phyloP scores from a whole-genome alignment of 805 yeast species.

The Candida anglica region DNA sequence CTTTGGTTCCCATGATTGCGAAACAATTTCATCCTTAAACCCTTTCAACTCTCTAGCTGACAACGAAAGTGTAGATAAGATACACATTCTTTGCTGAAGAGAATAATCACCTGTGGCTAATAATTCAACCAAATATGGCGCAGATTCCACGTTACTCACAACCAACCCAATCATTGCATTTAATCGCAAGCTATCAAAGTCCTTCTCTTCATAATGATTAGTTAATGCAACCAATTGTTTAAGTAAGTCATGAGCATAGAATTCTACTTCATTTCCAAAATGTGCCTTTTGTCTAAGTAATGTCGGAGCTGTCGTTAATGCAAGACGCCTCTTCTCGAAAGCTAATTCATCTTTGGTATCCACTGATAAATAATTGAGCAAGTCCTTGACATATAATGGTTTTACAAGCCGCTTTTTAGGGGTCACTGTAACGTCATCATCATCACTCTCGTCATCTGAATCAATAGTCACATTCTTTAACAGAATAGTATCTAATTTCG shows the following conservation, averaged over 20 bases:
- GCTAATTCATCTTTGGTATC: slow-evolving; percentile 43
- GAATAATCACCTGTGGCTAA: slow-evolving; percentile 75
- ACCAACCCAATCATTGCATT: slow-evolving; percentile 62
- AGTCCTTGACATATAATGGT: slow-evolving; percentile 72
- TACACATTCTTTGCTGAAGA: slow-evolving; percentile 67
- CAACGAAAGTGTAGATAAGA: slow-evolving; percentile 65
- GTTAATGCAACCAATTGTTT: slow-evolving; percentile 48
- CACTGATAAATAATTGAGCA: slow-evolving; percentile 51
- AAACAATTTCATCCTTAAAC: slow-evolving; percentile 43
- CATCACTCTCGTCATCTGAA: slow-evolving; percentile 31
- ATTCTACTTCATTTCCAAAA: slow-evolving; percentile 57
- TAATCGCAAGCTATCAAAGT: slow-evolving; percentile 65
- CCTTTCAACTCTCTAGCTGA: slow-evolving; percentile 75
- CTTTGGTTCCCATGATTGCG: slow-evolving; percentile 26
- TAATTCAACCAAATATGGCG: slow-evolving; percentile 43
- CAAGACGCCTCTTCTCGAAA: slow-evolving; percentile 46
- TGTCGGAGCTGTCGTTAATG: slow-evolving; percentile 50
- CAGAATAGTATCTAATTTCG: neutral
- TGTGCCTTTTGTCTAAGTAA: slow-evolving; percentile 62
- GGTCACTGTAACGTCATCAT: slow-evolving; percentile 44
- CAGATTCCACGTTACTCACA: slow-evolving; percentile 42
- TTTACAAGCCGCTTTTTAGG: slow-evolving; percentile 30
- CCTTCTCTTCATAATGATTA: slow-evolving; percentile 51
- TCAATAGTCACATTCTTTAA: too few species aligned
- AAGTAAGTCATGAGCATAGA: slow-evolving; percentile 53